A percentile compares a stretch with the other conserved stretches of the same genome.
Evolutionary conservation across 2,329 filamentous ascomycete genomes (phyloP).

Genomic region (Hymenoscyphus albidus): DNA sequence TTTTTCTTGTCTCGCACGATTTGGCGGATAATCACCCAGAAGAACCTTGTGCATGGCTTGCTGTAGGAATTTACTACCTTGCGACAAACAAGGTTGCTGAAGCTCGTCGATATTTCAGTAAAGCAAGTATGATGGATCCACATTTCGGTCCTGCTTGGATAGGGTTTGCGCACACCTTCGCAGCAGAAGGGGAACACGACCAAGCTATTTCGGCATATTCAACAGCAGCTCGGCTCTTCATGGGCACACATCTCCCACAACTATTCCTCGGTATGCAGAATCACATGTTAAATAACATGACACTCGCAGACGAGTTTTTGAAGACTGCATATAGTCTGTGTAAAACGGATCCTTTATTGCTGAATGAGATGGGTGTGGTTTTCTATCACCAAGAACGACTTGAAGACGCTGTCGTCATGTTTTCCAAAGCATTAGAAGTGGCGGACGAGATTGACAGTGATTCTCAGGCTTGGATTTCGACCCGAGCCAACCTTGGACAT

Average conservation of each 20-base stretch:
- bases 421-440: slow-evolving; percentile 71
- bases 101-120: slow-evolving; percentile 92
- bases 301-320: slow-evolving; percentile 88
- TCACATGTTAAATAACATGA: slow-evolving; percentile 91
- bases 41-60: slow-evolving; percentile 88
- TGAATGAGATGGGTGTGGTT: slow-evolving; percentile 97
- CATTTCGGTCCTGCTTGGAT: slow-evolving; percentile 99
- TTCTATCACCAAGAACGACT: slow-evolving; percentile 86
- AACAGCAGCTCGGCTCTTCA: slow-evolving; percentile 89
- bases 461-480: slow-evolving; percentile 75
- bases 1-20: slow-evolving; percentile 90
- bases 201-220: slow-evolving; percentile 98
- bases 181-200: slow-evolving; percentile 94
- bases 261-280: slow-evolving; percentile 99
- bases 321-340: slow-evolving; percentile 83
- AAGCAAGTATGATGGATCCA: slow-evolving; percentile 94
- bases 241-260: slow-evolving; percentile 93
- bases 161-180: slow-evolving; percentile 96
- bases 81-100: slow-evolving; percentile 86
- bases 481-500: slow-evolving; percentile 84
- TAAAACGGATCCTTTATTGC: slow-evolving; percentile 77
- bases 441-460: slow-evolving; percentile 80
- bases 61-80: slow-evolving; percentile 93
- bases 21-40: slow-evolving; percentile 87
- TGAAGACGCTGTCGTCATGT: slow-evolving; percentile 71